These are phyloP conservation scores for Floccularia luteovirens DNA, from an alignment of 768 basidiomycete species.

Conservation along the genomic window DNA sequence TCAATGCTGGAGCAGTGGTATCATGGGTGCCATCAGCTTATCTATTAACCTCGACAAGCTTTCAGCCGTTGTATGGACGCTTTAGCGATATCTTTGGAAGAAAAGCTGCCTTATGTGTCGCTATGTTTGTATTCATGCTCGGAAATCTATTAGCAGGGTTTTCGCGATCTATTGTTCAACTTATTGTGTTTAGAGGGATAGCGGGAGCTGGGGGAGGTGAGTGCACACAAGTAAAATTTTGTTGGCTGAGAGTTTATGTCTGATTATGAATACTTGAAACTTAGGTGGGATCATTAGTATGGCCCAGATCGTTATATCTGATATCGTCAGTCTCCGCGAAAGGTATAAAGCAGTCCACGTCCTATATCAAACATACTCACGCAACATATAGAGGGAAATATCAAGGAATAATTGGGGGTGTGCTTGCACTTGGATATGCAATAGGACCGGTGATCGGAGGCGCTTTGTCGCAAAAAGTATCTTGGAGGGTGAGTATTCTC, in stretches of 20 bases:
- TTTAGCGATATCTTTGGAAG: conserved; percentile 65
- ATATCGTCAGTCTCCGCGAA: conserved; percentile 64
- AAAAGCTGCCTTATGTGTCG: conserved; percentile 48
- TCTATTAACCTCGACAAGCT: conserved; percentile 58
- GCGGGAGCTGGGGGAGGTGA: conserved; percentile 61
- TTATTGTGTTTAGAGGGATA: conserved; percentile 64
- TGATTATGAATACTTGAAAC: conserved; percentile 1
- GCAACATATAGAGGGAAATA: conserved; percentile 65
- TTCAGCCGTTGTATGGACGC: conserved; percentile 54
- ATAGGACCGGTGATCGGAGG: conserved; percentile 68
- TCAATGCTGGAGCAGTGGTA: conserved; percentile 53
- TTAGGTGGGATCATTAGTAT: conserved; percentile 58
- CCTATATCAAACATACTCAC: too few relatives aligned
- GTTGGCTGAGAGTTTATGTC: not conserved
- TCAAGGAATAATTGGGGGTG: conserved; percentile 62
- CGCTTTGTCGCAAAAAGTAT: conserved; percentile 49
- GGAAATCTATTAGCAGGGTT: conserved; percentile 65
- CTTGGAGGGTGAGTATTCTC: conserved; percentile 44
- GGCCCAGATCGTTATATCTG: conserved; percentile 64
- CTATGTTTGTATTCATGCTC: conserved; percentile 56
- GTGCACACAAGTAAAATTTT: conserved; percentile 4
- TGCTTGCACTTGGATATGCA: conserved; percentile 51
- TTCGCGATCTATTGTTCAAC: conserved; percentile 51
- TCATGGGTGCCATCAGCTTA: conserved; percentile 75
- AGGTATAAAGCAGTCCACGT: too few relatives aligned